These are phyloP conservation scores for Trichoderma reesei DNA, from an alignment of 495 filamentous ascomycete species.

Conservation along the genomic window DNA sequence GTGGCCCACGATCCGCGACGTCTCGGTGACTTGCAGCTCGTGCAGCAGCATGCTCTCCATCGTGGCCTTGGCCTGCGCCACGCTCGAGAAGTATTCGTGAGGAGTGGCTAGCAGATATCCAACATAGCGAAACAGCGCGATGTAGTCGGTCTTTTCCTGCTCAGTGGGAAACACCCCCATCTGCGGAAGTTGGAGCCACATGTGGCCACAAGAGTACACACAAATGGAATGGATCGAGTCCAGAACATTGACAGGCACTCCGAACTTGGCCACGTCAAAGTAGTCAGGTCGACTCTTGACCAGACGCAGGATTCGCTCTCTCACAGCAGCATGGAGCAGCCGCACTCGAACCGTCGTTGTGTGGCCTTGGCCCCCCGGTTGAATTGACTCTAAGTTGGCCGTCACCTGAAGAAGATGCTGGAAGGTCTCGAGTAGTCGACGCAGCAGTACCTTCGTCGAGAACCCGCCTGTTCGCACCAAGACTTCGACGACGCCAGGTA, in stretches of 20 bases:
- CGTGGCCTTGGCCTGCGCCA: constrained; percentile 40
- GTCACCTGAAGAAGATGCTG: constrained; percentile 55
- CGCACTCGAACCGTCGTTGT: constrained; percentile 58
- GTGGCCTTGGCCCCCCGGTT: constrained; percentile 54
- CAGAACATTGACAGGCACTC: constrained; percentile 57
- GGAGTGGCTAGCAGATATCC: constrained; percentile 57
- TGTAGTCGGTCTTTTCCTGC: constrained; percentile 55
- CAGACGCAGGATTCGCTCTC: constrained; percentile 49
- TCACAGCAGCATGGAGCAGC: constrained; percentile 55
- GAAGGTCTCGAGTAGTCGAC: constrained; percentile 56
- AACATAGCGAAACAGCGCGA: constrained; percentile 60
- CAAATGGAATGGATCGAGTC: constrained; percentile 56
- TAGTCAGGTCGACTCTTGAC: constrained; percentile 44
- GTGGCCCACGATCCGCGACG: constrained; percentile 47
- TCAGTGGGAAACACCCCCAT: constrained; percentile 53
- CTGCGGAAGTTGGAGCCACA: constrained; percentile 54
- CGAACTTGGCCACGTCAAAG: constrained; percentile 47
- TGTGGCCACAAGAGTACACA: constrained; percentile 52
- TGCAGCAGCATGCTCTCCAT: constrained; percentile 52
- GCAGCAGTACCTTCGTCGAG: constrained; percentile 52
- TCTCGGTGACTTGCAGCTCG: constrained; percentile 51
- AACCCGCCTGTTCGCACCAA: constrained; percentile 64
- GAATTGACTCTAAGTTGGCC: constrained; percentile 24
- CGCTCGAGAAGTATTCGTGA: constrained; percentile 41
- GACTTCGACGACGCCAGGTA: constrained; percentile 53